Evolutionary conservation across 2,329 filamentous ascomycete genomes (phyloP), one percentile per base, ranked within the genome.

Genomic region (Tolypocladium sp.): DNA sequence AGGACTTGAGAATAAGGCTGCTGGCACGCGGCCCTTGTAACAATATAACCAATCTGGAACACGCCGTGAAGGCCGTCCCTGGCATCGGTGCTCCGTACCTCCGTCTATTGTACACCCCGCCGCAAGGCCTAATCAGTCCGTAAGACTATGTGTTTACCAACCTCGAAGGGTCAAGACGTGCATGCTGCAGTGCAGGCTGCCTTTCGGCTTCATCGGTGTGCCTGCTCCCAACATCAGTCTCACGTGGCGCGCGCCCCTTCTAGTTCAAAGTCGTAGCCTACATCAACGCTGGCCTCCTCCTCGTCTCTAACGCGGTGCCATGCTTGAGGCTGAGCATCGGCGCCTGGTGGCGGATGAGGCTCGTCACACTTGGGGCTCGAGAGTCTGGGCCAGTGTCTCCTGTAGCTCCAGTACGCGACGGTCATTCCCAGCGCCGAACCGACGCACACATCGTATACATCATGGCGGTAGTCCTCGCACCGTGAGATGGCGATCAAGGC

Each of bases 381-480:
- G 59, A 88, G 70, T 37, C 73, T 71, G 8, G 85, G 85, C 78
- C 83, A 88, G 68, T 87, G 86, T 63, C 84, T 73, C 61, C 85
- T 74, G 67, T 89, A 89, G 63, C 82, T 87, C 78, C 85, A 88
- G 67, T 85, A 85, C 3, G 85, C 82, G 37, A 88, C 73, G 4
- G 74, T 70, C 69, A 81, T 81, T 4, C 87, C 87, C 17, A 90
- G 73, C 33, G 82, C 69, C 0, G 82, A 82, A 0, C 87, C 87
- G 7, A 82, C 78, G 56, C 79, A 82, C 15, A 90, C 86, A 66
- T 90, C 87, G 62, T 86, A 88, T 2, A 88, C 86, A 63, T 90
- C 86, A 65, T 90, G 87, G 55, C 87, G 75, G 67, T 90, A 89
- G 70, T 89, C 86, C 71, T 89, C 81, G 63, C 84, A 87, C 8